Base-by-base conservation (phyloP, 257 asterid species). In the Haberlea rhodopensis region DNA sequence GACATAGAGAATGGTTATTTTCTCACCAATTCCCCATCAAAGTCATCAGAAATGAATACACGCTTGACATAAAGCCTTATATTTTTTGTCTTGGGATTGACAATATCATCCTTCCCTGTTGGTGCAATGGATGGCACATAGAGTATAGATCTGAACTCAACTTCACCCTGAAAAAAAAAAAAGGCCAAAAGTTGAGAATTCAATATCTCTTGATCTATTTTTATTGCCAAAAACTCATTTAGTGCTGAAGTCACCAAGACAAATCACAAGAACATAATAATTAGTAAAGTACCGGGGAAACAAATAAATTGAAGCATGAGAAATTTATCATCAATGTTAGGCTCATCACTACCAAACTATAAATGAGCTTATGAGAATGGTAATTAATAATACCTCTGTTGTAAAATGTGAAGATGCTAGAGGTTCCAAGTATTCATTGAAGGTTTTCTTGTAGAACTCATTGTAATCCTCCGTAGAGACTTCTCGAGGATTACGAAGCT, bases 11-110 rank as follows among this genome's bases (percentile, higher is more conserved):
- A 34, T 28, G 13, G 6, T n/a, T 34, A 19, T 68, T 61, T 57
- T 60, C 97, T 73, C 79, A 94, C 99, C 97, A 94, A 71, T 85
- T 94, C 99, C 59, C 97, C 99, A 66, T 94, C 97, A 76, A 94
- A 94, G 78, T 94, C 99, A 69, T 90, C 96, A 24, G 99, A 94
- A 71, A 94, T 94, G 82, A 94, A 94, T 55, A 94, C 95, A 27
- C 97, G 85, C 65, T 94, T 94, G 71, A 94, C 99, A 57, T 79
- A 83, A 20, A 94, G 96, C 85, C 86, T 85, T 73, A 94, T 94
- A 66, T 94, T 94, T 79, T 86, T 94, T 5, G 99, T 90, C 82
- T 94, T 94, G 68, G 90, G 81, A 72, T 90, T 94, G 73, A 78
- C 70, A 40, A 90, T 72, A 64, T 94, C 99, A 68, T 90, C 95